Evolutionary conservation across 2,329 filamentous ascomycete species (phyloP).

Genomic region (Nothopassalora personata): DNA sequence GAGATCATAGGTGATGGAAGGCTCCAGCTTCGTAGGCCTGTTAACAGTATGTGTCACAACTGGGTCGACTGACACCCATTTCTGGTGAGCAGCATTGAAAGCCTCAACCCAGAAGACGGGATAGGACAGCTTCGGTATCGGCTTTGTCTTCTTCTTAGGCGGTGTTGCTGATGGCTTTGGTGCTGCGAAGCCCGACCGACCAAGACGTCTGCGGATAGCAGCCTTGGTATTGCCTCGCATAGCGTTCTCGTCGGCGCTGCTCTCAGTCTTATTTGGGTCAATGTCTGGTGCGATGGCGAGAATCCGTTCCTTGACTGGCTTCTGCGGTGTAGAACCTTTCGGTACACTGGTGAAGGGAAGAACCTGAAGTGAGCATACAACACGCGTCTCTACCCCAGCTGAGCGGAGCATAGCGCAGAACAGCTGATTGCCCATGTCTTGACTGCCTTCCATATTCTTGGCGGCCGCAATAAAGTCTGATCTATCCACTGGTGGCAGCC

Average conservation of each 20-base stretch:
- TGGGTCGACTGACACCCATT: constrained; percentile 85
- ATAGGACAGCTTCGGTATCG: constrained; percentile 64
- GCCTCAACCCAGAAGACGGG: constrained; percentile 95
- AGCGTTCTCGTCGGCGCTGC: constrained; percentile 21
- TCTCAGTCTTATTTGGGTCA: constrained; percentile 7
- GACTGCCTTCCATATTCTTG: constrained; percentile 66
- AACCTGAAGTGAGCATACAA: constrained; percentile 86
- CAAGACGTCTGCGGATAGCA: constrained; percentile 30
- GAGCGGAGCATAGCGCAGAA: constrained; percentile 82
- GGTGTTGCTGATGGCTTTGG: constrained; percentile 1
- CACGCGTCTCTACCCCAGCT: constrained; percentile 72
- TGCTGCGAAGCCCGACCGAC: constrained; percentile 27
- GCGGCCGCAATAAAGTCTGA: constrained; percentile 72
- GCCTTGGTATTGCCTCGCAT: constrained; percentile 17
- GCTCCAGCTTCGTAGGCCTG: constrained; percentile 72
- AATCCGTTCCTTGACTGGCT: constrained; percentile 34
- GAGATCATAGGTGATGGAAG: constrained; percentile 67
- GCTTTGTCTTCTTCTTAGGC: constrained; percentile 34
- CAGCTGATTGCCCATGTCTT: constrained; percentile 83
- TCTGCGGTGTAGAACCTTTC: constrained; percentile 40
- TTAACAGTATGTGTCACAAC: constrained; percentile 75
- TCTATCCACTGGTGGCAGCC: constrained; percentile 17
- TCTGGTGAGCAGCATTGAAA: constrained; percentile 78
- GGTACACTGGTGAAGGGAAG: constrained; percentile 59
- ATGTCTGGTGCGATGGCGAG: constrained; percentile 28